Base-by-base conservation (phyloP, 257 asterid genomes). In the Penstemon eatonii region DNA sequence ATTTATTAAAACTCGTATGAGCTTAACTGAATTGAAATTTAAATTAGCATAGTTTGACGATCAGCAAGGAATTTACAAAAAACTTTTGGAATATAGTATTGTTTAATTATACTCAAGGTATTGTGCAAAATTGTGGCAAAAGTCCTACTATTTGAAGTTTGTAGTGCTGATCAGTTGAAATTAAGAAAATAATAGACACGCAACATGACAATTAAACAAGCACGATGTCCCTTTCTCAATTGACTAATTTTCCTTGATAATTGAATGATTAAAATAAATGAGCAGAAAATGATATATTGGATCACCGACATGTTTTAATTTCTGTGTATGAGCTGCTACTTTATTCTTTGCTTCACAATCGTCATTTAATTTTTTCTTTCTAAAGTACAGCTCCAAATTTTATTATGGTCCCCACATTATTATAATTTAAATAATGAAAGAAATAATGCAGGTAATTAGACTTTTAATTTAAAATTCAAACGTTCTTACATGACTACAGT, bases 291-390 rank as follows among this genome's bases (percentile, higher is more conserved):
- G 54, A 45, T 46, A 50, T 15, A 55, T 55, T 57, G 64, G 73
- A 67, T 67, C 78, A 74, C 82, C 85, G 85, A 68, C 80, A 63
- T 65, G 1, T 54, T 15, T 44, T n/a, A 15, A 15, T 36, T 54
- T 40, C 13, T 53, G 36, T 43, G 13, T 3, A 7, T 6, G 5
- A 46, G 8, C 63, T 60, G 52, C 56, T 36, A 39, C 78, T 76
- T 70, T 80, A 74, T 80, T 73, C 78, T 42, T 74, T 80, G 71
- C 78, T 68, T 74, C 69, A 44, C 76, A 66, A 57, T 39, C 62
- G 60, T 6, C 77, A 47, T 46, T 37, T 25, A 25, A 25, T 25
- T 25, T 25, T 25, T 25, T 25, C 33, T 25, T 73, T 53, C 53
- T 75, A 75, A 36, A 74, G 65, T 54, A 59, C 73, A 68, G 39